Evolutionary conservation across 345 rosid genomes (phyloP).

Genomic region (Arabis hirsuta): DNA sequence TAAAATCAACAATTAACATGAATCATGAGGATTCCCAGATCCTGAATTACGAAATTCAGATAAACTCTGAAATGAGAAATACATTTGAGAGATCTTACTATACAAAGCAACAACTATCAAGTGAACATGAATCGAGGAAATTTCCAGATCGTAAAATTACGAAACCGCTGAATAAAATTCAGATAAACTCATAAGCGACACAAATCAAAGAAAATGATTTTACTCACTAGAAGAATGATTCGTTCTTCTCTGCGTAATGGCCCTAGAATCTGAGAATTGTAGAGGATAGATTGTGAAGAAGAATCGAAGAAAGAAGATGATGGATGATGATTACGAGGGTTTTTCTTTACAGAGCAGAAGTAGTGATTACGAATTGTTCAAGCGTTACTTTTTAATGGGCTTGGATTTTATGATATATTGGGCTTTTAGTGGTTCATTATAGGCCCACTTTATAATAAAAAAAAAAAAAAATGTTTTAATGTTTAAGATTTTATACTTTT

Average conservation of each 20-base stretch:
- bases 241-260: background rate
- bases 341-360: no score
- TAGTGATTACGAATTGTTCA: no score
- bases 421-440: background rate
- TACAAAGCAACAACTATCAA: no score
- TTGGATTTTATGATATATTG: background rate
- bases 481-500: no score
- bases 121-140: background rate
- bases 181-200: background rate
- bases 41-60: no score
- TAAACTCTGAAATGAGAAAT: no score
- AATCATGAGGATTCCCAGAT: background rate
- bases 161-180: background rate
- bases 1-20: background rate
- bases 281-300: background rate
- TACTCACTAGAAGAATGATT: constrained; percentile 5
- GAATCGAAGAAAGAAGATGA: background rate
- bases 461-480: no score
- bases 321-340: background rate
- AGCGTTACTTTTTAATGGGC: constrained; percentile 5
- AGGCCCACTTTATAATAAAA: no score
- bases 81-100: no score
- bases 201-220: background rate
- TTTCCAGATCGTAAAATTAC: background rate
- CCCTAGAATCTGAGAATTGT: background rate